phyloP scores from a whole-genome alignment of 805 yeast species.

The Yamadazyma ubonensis region DNA sequence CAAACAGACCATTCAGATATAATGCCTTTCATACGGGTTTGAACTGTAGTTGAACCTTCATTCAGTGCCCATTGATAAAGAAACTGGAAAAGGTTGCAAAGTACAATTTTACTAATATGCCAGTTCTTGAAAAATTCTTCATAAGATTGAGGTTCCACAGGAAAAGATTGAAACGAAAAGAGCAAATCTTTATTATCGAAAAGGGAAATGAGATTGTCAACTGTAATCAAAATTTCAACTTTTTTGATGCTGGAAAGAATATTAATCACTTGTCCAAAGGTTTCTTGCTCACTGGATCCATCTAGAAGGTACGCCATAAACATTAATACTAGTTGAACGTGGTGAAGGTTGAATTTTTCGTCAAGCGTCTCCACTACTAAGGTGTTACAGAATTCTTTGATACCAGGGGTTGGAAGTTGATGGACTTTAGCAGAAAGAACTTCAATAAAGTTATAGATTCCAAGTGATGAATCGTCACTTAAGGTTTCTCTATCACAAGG shows the following conservation, averaged over 20 bases:
- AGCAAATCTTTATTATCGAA: not conserved
- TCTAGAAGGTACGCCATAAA: not conserved
- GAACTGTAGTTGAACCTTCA: no score
- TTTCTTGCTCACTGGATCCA: not conserved
- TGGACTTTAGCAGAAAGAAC: not conserved
- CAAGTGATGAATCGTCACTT: not conserved
- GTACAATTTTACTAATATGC: no score
- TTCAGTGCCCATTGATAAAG: no score
- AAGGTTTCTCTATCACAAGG: not conserved
- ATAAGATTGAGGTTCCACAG: no score
- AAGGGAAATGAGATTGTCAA: not conserved
- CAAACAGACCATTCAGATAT: no score
- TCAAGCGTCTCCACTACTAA: no score
- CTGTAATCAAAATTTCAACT: not conserved
- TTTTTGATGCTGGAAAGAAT: not conserved
- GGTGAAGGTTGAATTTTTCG: not conserved
- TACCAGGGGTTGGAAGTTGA: not conserved
- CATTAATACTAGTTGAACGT: not conserved
- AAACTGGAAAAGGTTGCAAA: no score
- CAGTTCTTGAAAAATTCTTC: no score
- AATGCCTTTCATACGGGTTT: no score
- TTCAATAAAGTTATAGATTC: not conserved
- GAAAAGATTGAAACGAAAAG: not conserved
- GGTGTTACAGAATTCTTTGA: not conserved
- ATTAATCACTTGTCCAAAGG: not conserved